A percentile compares a stretch with the other conserved stretches of the same genome.
Evolutionary conservation across 2,329 filamentous ascomycete genomes (phyloP).

Genomic region (Aureobasidium melanogenum): DNA sequence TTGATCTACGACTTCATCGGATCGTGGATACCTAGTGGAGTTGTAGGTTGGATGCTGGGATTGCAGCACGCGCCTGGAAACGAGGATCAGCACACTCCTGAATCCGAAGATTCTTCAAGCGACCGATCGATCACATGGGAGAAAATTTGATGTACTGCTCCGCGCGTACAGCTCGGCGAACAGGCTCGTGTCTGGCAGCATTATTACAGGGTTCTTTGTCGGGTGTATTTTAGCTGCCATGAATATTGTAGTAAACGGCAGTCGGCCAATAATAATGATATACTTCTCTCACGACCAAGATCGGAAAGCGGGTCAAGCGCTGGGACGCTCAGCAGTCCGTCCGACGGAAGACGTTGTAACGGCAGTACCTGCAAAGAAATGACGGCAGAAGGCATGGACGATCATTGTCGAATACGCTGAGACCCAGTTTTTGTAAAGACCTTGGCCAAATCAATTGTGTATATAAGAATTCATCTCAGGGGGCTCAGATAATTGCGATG

Average conservation of each 20-base stretch:
- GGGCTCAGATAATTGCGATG: not conserved
- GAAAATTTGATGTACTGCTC: constrained; percentile 27
- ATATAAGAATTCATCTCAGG: not conserved
- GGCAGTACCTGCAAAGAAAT: not conserved
- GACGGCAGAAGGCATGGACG: not conserved
- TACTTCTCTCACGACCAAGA: not conserved
- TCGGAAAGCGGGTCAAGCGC: not conserved
- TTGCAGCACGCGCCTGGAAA: constrained; percentile 30
- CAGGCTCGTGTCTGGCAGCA: not conserved
- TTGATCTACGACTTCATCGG: constrained; percentile 80
- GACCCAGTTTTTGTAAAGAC: not conserved
- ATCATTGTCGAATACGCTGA: not conserved
- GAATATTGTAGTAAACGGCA: not conserved
- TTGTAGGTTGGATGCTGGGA: constrained; percentile 94
- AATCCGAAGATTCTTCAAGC: constrained; percentile 25
- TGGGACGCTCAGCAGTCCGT: not conserved
- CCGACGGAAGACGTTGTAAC: not conserved
- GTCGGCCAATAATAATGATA: not conserved
- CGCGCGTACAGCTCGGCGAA: not conserved
- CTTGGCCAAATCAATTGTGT: not conserved
- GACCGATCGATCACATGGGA: constrained; percentile 40
- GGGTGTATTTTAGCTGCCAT: not conserved
- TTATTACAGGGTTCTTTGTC: not conserved
- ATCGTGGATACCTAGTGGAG: constrained; percentile 61
- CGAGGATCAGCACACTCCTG: constrained; percentile 24